Base-by-base conservation (phyloP, 305 asterid species). In the Fraxinus angustifolia region DNA sequence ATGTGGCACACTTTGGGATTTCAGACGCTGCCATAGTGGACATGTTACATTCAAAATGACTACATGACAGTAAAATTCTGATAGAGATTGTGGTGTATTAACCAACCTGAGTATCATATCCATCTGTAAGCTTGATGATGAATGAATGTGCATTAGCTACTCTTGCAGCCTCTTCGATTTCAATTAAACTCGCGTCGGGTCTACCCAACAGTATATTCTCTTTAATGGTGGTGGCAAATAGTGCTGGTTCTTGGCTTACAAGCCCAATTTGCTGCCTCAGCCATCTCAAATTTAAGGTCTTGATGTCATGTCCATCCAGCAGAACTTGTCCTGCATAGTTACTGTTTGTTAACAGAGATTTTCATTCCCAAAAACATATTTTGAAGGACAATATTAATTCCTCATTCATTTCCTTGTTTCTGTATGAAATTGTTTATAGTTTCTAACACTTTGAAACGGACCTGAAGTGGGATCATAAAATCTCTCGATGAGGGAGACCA, bases 231-330 rank as follows among this genome's bases (percentile, higher is more conserved):
- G 99, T 94, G 28, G 98, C 99, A 26, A 96, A 96, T 0, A 96
- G 87, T 34, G 99, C 99, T 10, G 99, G 99, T 75, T 96, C 99
- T 86, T 96, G 99, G 91, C 99, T 96, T 19, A 96, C 99, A 60
- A 96, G 92, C 75, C 99, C 98, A 42, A 96, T 92, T 83, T 92
- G 99, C 88, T 93, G 95, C 80, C 99, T 90, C 73, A 96, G 75
- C 98, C 99, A 96, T 85, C 87, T 91, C 88, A 96, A 78, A 80
- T 94, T 96, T 78, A 96, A 38, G 31, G 92, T 75, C 87, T 90
- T 96, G 48, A 96, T 88, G 82, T 96, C 97, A 84, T 90, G 93
- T 53, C 98, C 98, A 71, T 96, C 98, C 10, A 96, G 87, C 82
- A 90, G 40, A 45, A 96, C 93, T 90, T 96, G 91, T 76, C 99